phyloP scores from a whole-genome alignment of 768 basidiomycete genomes.

The Tulasnella calospora region DNA sequence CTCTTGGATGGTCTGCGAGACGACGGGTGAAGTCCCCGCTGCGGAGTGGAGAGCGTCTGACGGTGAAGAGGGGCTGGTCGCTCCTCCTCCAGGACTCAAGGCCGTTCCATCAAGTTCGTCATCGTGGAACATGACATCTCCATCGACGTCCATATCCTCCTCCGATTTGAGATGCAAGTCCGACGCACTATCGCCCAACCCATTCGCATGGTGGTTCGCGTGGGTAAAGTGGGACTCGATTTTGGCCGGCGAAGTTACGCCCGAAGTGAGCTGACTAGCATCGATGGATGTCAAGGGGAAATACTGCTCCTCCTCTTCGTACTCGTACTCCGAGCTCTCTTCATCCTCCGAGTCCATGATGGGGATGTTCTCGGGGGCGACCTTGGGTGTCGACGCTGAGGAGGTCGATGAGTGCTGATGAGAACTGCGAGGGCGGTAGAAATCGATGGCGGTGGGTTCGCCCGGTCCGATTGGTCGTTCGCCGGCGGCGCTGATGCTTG shows the following conservation, averaged over 20 bases:
- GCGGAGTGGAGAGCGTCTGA: neutral
- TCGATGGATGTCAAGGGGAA: conserved; percentile 10
- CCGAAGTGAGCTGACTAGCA: neutral
- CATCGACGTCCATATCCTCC: conserved; percentile 23
- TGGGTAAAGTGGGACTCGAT: neutral
- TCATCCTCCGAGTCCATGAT: conserved; percentile 5
- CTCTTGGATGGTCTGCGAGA: conserved; percentile 19
- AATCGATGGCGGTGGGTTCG: conserved; percentile 22
- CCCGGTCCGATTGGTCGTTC: conserved; percentile 13
- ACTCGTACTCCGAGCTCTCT: neutral
- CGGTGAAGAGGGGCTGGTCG: neutral
- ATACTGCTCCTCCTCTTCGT: conserved; percentile 19
- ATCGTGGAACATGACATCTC: conserved; percentile 16
- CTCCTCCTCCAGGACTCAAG: conserved; percentile 5
- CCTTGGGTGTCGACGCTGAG: neutral
- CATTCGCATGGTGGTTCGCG: neutral
- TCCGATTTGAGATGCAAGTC: neutral
- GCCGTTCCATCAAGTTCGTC: neutral
- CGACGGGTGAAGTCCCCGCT: neutral
- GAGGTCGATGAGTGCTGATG: neutral
- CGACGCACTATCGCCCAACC: neutral
- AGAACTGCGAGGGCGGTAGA: conserved; percentile 8
- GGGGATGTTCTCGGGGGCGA: neutral
- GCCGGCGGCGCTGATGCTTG: conserved; percentile 1
- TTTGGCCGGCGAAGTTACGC: neutral